A percentile compares a stretch with the other conserved stretches of the same genome.
phyloP scores from a whole-genome alignment of 306 rosid species.

The Aeschynomene evenia region DNA sequence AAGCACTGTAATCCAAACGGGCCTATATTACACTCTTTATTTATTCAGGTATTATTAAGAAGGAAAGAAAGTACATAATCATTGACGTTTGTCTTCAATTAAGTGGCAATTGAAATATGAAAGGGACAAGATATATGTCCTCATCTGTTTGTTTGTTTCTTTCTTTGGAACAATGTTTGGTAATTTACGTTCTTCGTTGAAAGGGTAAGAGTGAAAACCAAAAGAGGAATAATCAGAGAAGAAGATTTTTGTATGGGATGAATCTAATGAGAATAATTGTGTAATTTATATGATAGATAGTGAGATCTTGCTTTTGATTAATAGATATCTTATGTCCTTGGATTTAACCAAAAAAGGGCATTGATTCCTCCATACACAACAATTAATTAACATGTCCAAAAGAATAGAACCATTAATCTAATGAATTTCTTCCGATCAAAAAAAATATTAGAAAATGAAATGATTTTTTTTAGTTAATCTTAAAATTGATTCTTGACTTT shows the following conservation, averaged over 20 bases:
- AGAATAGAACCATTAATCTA: too few relatives aligned
- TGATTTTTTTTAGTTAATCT: too few relatives aligned
- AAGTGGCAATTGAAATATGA: slow-evolving; percentile 3
- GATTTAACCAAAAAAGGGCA: background rate
- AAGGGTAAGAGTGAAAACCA: background rate
- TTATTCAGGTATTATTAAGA: background rate
- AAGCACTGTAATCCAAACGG: too few relatives aligned
- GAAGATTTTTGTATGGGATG: too few relatives aligned
- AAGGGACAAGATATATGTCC: slow-evolving; percentile 24
- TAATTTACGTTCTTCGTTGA: background rate
- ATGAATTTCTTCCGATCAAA: too few relatives aligned
- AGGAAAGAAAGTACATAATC: background rate
- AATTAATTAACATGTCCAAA: background rate
- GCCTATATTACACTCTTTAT: background rate
- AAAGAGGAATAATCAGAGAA: background rate
- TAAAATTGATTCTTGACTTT: too few relatives aligned
- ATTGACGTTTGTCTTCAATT: background rate
- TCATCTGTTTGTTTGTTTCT: slow-evolving; percentile 9
- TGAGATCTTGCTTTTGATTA: background rate
- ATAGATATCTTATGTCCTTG: background rate
- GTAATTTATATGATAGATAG: too few relatives aligned
- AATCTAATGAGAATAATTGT: too few relatives aligned
- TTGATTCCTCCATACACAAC: background rate
- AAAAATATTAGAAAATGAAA: too few relatives aligned
- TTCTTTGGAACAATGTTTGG: background rate